Percentiles rank a stretch among this genome's conserved stretches.
These are phyloP conservation scores for Spirogloea muscicola DNA, from an alignment of 139 green algal species.

Conservation along the genomic window DNA sequence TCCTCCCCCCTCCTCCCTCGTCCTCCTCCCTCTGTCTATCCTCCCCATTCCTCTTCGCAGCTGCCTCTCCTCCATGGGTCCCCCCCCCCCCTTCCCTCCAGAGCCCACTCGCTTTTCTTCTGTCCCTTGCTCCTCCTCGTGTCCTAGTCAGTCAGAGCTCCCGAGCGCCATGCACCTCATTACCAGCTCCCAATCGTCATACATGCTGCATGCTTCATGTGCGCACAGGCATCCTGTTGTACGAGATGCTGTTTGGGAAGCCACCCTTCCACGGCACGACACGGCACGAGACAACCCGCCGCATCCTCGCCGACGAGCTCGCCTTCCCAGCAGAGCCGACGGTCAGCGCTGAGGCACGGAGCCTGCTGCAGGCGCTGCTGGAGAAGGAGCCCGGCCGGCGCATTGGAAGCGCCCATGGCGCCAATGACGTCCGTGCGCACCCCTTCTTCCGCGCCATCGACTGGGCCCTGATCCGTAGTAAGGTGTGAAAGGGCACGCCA, in stretches of 20 bases:
- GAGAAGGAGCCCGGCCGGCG: conserved; percentile 66
- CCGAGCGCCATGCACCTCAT: too few species aligned
- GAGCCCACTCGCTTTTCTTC: too few species aligned
- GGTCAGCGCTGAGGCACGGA: conserved; percentile 46
- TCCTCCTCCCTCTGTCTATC: too few species aligned
- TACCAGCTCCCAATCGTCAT: too few species aligned
- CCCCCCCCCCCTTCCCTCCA: too few species aligned
- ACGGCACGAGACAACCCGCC: conserved; percentile 89
- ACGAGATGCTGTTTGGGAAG: conserved; percentile 85
- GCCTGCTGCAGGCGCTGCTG: conserved; percentile 80
- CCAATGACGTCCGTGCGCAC: conserved; percentile 91
- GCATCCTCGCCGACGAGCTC: conserved; percentile 83
- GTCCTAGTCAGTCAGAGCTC: too few species aligned
- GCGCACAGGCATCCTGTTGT: conserved; percentile 85
- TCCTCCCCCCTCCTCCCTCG: too few species aligned
- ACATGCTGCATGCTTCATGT: too few species aligned
- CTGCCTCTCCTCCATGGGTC: too few species aligned
- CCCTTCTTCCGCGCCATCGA: conserved; percentile 83
- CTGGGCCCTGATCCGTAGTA: conserved; percentile 77
- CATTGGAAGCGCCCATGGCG: conserved; percentile 70
- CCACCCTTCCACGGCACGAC: conserved; percentile 74
- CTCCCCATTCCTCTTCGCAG: too few species aligned
- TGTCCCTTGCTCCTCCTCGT: too few species aligned
- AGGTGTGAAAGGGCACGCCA: too few species aligned
- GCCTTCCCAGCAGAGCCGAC: conserved; percentile 61